Conservation (phyloP, 2,329 filamentous ascomycete genomes). For the Cladosporium sp. region DNA sequence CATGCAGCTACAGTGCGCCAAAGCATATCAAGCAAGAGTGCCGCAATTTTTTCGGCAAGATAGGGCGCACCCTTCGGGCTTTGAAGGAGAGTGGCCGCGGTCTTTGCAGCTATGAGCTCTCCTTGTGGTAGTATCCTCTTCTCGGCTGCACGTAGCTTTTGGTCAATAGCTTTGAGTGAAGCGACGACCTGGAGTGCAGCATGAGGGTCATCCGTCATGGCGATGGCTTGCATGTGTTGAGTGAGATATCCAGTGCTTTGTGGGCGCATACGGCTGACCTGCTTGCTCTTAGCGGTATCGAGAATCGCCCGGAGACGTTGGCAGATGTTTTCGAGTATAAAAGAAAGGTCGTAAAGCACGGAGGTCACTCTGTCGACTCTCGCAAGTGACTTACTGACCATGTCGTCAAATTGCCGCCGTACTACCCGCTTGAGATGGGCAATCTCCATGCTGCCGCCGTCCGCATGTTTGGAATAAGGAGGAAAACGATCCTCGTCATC, state of each 20-base stretch:
- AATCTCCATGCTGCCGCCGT: conserved; percentile 15
- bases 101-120: background rate
- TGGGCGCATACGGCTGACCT: background rate
- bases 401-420: conserved; percentile 14
- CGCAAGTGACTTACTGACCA: background rate
- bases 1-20: conserved; percentile 17
- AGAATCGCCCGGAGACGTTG: background rate
- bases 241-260: background rate
- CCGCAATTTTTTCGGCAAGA: conserved; percentile 17
- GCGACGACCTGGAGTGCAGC: too few species aligned
- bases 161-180: too few species aligned
- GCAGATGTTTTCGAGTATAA: background rate
- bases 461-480: conserved; percentile 17
- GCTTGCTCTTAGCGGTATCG: background rate
- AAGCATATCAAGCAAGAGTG: conserved; percentile 18
- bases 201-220: too few species aligned
- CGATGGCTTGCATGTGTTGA: background rate
- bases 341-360: background rate
- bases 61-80: background rate
- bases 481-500: conserved; percentile 17
- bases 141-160: background rate
- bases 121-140: background rate
- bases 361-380: background rate
- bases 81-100: background rate
- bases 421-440: conserved; percentile 16